Percentiles rank a stretch among this genome's conserved stretches.
Conservation (phyloP, 108 stramenopile genomes). For the Conticribra weissflogii region DNA sequence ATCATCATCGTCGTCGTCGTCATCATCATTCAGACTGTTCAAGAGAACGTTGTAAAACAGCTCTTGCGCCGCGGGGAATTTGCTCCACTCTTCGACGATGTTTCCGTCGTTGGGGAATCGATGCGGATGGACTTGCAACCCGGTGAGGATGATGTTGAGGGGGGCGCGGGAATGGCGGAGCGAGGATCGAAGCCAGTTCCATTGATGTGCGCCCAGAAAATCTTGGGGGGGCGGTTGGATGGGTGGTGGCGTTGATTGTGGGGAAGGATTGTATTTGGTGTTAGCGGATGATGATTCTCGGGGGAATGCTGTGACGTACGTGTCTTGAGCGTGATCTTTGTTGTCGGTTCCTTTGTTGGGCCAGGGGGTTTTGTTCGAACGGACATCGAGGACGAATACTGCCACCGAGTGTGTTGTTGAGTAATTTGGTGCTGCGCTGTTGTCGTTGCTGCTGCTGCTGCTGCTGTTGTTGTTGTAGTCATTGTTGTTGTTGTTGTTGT, state of each 20-base stretch:
- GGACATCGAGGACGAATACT: constrained; percentile 76
- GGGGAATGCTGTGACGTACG: not conserved
- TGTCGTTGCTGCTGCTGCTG: constrained; percentile 3
- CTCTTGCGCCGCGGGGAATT: constrained; percentile 66
- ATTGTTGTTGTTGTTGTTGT: not conserved
- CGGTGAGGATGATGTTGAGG: constrained; percentile 78
- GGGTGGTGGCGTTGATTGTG: too few relatives aligned
- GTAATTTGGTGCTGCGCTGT: constrained; percentile 11
- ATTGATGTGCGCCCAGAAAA: constrained; percentile 82
- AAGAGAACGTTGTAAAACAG: constrained; percentile 71
- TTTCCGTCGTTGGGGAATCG: constrained; percentile 62
- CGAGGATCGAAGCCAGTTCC: constrained; percentile 81
- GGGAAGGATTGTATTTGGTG: not conserved
- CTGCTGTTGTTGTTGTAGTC: too few relatives aligned
- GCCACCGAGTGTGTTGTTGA: constrained; percentile 64
- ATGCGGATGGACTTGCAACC: constrained; percentile 72
- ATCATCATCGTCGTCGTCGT: too few relatives aligned
- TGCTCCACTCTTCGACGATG: constrained; percentile 74
- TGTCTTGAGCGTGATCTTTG: not conserved
- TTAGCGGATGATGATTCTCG: not conserved
- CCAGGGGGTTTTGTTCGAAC: constrained; percentile 81
- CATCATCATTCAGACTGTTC: constrained; percentile 66
- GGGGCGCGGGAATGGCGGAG: constrained; percentile 68
- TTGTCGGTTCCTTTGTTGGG: constrained; percentile 39
- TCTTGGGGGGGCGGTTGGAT: too few relatives aligned